Evolutionary conservation across 495 filamentous ascomycete species (phyloP), one percentile per base, ranked within the genome.

Genomic region (Daldinia concentrica): DNA sequence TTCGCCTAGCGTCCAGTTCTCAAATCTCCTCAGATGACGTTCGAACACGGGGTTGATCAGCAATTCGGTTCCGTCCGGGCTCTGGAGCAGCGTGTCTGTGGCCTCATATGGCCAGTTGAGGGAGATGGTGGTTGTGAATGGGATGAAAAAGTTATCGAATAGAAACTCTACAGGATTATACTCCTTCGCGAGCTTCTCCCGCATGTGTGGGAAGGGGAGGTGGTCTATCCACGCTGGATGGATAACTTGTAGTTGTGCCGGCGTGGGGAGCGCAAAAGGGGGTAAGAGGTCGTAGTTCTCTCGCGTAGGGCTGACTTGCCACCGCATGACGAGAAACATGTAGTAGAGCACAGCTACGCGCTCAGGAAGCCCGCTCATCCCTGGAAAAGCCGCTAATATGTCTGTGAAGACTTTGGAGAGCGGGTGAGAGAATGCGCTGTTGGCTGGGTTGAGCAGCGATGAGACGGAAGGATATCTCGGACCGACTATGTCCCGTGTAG

Each of bases 251-350:
- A 90, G 79, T 76, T 94, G 92, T 8, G 82, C 82, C 0, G 86
- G 81, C 1, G 86, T 78, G 9, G 92, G 92, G 0, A 83, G 84
- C 15, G 89, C 76, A 87, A 88, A 94, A 1, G 86, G 79, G 0
- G 93, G 92, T 2, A 95, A 76, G 6, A 91, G 84, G 19, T 89
- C 83, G 75, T 90, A 93, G 79, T 92, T 94, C 68, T 91, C 90
- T 51, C 81, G 82, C 4, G 92, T 92, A 0, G 92, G 92, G 9
- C 81, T 83, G 24, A 96, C 89, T 73, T 90, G 88, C 92, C 92
- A 96, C 2, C 92, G 89, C 90, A 94, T 92, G 57, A 92, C 74
- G 8, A 93, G 85, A 77, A 94, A 95, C 92, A 94, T 95, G 74
- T 86, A 79, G 71, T 91, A 92, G n/a, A 95, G 82, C 6, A 93